Conservation (phyloP, 2,329 filamentous ascomycete genomes). For the Aspergillus tanneri region DNA sequence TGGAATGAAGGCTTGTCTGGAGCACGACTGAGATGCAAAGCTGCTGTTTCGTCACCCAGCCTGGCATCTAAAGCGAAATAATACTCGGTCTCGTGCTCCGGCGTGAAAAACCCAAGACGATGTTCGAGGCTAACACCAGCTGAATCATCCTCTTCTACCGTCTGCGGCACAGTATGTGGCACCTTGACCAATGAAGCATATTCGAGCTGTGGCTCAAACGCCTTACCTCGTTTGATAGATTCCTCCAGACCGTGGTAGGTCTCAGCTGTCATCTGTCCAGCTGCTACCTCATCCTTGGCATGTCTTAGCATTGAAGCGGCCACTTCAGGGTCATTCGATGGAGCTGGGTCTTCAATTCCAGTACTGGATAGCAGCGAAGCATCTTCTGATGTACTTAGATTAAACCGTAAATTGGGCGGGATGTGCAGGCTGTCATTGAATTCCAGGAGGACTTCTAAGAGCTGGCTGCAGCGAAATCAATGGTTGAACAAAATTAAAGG, state of each 20-base stretch:
- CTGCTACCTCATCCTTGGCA: slow-evolving; percentile 38
- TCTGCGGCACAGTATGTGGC: slow-evolving; percentile 27
- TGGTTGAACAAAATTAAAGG: not conserved
- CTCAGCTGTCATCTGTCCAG: slow-evolving; percentile 35
- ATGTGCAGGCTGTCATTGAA: slow-evolving; percentile 83
- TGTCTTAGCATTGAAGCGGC: slow-evolving; percentile 40
- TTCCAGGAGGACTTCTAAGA: slow-evolving; percentile 85
- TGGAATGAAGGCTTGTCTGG: slow-evolving; percentile 45
- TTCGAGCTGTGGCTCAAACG: slow-evolving; percentile 38
- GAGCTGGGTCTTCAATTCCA: slow-evolving; percentile 38
- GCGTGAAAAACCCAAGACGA: slow-evolving; percentile 45
- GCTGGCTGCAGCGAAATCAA: slow-evolving; percentile 59
- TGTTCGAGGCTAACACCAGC: slow-evolving; percentile 28
- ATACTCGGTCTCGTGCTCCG: slow-evolving; percentile 46
- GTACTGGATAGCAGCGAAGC: slow-evolving; percentile 51
- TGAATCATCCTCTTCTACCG: slow-evolving; percentile 17
- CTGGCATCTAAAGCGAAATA: slow-evolving; percentile 44
- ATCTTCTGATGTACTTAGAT: slow-evolving; percentile 55
- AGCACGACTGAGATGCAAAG: slow-evolving; percentile 50
- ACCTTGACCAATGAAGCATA: slow-evolving; percentile 35
- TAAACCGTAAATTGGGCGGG: slow-evolving; percentile 69
- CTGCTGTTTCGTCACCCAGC: slow-evolving; percentile 46
- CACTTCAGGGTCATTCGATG: slow-evolving; percentile 31
- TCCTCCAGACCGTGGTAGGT: slow-evolving; percentile 42
- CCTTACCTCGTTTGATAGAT: slow-evolving; percentile 38